Percentiles rank a stretch among this genome's conserved stretches.
phyloP scores from a whole-genome alignment of 208 protist genomes.

The Wallacemonas rigidus region DNA sequence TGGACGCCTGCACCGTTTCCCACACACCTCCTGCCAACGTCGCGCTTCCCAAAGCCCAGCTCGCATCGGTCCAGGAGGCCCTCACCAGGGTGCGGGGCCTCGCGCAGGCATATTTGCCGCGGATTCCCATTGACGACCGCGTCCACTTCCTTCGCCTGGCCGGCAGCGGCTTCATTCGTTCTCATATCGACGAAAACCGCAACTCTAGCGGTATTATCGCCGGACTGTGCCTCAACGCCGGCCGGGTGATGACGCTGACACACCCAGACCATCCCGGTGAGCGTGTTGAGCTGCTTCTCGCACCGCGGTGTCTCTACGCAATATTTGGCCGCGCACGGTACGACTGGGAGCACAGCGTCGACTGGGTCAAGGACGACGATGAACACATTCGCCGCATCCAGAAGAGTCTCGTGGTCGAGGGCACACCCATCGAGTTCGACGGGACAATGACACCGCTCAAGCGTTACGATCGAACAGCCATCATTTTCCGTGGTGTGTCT shows the following conservation, averaged over 20 bases:
- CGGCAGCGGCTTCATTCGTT: constrained; percentile 81
- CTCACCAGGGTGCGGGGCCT: constrained; percentile 44
- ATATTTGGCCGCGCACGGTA: constrained; percentile 76
- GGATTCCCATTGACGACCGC: constrained; percentile 81
- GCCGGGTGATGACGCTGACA: constrained; percentile 83
- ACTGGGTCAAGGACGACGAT: constrained; percentile 73
- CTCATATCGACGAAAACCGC: constrained; percentile 78
- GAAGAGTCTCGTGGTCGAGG: constrained; percentile 52
- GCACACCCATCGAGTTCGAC: constrained; percentile 68
- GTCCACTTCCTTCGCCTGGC: constrained; percentile 80
- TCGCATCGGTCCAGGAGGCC: constrained; percentile 35
- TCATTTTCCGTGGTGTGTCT: constrained; percentile 83
- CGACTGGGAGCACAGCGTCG: constrained; percentile 85
- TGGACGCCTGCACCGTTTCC: constrained; percentile 11
- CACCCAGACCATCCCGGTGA: constrained; percentile 66
- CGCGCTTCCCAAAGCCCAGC: constrained; percentile 14
- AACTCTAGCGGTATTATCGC: constrained; percentile 86
- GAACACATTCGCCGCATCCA: constrained; percentile 74
- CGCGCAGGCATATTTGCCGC: constrained; percentile 51
- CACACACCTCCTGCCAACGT: constrained; percentile 26
- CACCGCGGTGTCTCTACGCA: constrained; percentile 73
- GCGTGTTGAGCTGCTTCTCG: constrained; percentile 73
- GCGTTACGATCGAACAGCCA: constrained; percentile 64
- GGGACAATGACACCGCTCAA: constrained; percentile 47
- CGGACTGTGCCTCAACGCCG: constrained; percentile 64